Evolutionary conservation across 2,329 filamentous ascomycete genomes (phyloP), one percentile per base, ranked within the genome.

Genomic region (Cylindrodendrum hubeiense): DNA sequence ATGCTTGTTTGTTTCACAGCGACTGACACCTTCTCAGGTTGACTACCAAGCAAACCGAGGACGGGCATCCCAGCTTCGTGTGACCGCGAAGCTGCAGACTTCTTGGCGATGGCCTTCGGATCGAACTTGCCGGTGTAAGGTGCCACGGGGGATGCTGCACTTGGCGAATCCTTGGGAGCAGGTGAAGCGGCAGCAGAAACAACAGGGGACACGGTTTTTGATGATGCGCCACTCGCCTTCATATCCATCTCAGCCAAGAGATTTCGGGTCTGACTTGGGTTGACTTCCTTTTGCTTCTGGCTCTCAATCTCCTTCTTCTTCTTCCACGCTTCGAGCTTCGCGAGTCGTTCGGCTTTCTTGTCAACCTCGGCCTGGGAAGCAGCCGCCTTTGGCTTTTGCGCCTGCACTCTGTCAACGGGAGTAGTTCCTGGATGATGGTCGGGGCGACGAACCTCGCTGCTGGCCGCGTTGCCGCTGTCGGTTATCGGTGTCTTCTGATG

Each of bases 241-340:
- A 89, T 89, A 77, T 92, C 92, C 85, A 92, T 93, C 79, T 92
- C 89, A 73, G 91, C 89, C 61, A 92, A 82, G 60, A 94, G 87
- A 72, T 87, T 92, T 71, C 89, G 85, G 41, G 90, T 87, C 68
- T 89, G 90, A 63, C 87, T 88, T 43, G 88, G 84, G 57, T 89
- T 89, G 47, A 90, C 86, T 73, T 92, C 88, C 74, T 89, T 90
- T 76, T 92, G 89, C 77, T 93, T 93, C 67, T 87, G 87, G 72
- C 91, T 91, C 71, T 91, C 91, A 76, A 90, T 89, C 69, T 93
- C 92, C 77, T 94, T 91, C 80, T 95, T 95, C 80, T 94, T 92
- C 81, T 97, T 97, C 95, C 94, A 97, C 62, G 93, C 93, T 78
- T 95, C 93, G 28, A 97, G 82, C 77, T 93, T 95, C 28, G 93